A percentile compares a stretch with the other conserved stretches of the same genome.
Conservation (phyloP, 2,329 filamentous ascomycete species). For the Talaromyces sp. region DNA sequence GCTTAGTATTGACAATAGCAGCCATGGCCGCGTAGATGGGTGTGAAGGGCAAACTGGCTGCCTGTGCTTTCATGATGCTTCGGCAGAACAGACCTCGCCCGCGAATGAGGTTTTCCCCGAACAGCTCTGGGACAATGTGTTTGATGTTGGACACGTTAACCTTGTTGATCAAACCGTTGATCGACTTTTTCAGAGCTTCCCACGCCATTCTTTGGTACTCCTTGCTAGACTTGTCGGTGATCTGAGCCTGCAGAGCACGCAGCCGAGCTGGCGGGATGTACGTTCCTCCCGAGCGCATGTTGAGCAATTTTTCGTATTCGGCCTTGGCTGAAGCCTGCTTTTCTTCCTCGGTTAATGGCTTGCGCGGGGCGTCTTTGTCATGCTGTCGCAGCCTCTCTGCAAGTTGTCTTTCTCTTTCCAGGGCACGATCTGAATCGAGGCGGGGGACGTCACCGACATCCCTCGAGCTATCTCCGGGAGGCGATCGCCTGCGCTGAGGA, state of each 20-base stretch:
- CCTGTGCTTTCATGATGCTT: constrained; percentile 97
- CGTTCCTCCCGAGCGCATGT: constrained; percentile 88
- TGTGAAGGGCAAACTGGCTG: constrained; percentile 90
- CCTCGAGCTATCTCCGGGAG: constrained; percentile 31
- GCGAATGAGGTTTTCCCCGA: constrained; percentile 87
- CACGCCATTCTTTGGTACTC: constrained; percentile 99
- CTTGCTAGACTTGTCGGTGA: constrained; percentile 92
- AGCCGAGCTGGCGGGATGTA: constrained; percentile 92
- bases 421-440: constrained; percentile 45
- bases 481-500: constrained; percentile 45
- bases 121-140: constrained; percentile 90
- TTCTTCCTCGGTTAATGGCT: constrained; percentile 66
- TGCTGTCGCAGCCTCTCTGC: constrained; percentile 50
- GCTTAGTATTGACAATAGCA: constrained; percentile 94
- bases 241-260: constrained; percentile 87
- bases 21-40: constrained; percentile 94
- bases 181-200: constrained; percentile 97
- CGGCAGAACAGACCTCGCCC: constrained; percentile 90
- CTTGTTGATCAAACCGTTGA: constrained; percentile 99
- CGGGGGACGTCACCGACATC: constrained; percentile 40
- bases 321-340: constrained; percentile 85
- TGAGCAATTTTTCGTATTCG: constrained; percentile 88
- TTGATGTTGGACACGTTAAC: constrained; percentile 98
- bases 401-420: constrained; percentile 46
- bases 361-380: constrained; percentile 44